Conservation (phyloP, 2,329 filamentous ascomycete genomes). For the Anisogramma anomala region DNA sequence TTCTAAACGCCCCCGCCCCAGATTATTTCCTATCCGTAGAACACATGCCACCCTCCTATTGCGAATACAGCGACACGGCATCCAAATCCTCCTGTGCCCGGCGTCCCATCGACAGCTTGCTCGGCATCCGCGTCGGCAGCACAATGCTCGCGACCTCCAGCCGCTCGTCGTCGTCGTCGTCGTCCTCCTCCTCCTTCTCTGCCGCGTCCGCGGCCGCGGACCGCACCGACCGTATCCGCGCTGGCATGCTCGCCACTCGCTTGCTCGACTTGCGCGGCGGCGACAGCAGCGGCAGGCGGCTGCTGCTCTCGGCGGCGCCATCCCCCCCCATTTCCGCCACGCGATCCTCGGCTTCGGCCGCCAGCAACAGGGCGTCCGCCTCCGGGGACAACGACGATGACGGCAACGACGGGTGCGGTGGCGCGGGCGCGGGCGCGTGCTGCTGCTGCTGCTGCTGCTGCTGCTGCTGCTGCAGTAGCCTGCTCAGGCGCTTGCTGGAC, state of each 20-base stretch:
- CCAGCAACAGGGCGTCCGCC: too few relatives aligned
- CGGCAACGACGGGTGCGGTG: too few relatives aligned
- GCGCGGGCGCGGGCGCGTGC: too few relatives aligned
- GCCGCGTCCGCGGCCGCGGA: too few relatives aligned
- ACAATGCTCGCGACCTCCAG: slow-evolving; percentile 10
- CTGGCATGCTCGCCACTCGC: not conserved
- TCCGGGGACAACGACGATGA: too few relatives aligned
- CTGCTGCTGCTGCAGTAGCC: too few relatives aligned
- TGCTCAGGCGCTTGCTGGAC: slow-evolving; percentile 9
- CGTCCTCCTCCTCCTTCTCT: too few relatives aligned
- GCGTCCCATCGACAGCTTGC: slow-evolving; percentile 3
- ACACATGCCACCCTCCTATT: not conserved
- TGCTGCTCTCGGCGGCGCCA: too few relatives aligned
- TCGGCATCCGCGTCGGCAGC: slow-evolving; percentile 12
- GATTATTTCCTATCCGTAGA: too few relatives aligned
- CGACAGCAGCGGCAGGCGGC: not conserved
- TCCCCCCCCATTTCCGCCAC: too few relatives aligned
- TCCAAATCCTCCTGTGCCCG: not conserved
- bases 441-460: too few relatives aligned
- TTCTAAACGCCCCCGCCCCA: too few relatives aligned
- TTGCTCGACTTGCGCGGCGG: slow-evolving; percentile 8
- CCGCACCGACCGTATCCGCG: not conserved
- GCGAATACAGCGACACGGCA: slow-evolving; percentile 12
- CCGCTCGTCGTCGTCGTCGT: slow-evolving; percentile 5
- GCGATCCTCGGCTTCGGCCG: not conserved